Base-by-base conservation (phyloP, 768 basidiomycete species). In the Cyathus striatus region DNA sequence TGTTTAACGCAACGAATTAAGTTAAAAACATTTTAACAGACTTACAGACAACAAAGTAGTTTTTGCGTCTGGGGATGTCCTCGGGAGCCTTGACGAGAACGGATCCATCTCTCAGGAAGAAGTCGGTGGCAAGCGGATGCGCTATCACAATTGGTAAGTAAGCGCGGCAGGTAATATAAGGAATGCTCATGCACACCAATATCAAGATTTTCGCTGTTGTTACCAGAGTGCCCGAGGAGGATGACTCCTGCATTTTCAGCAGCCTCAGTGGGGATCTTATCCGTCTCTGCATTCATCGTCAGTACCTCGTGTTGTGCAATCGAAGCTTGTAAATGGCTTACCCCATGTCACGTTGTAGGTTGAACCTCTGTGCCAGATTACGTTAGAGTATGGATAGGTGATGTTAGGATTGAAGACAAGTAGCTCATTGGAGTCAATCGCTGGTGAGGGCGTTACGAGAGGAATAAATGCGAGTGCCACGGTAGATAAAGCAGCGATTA, bases 131-230 rank as follows among this genome's bases (percentile, higher is more conserved):
- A 16, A 64, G 52, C 14, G 62, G 61, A 33, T 55, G 49, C 20
- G 17, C 62, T 64, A 34, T n/a, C 22, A 38, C 38, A n/a, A 20
- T n/a, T 14, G 18, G 6, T 18, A 6, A 22, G 9, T 32, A 47
- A 23, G 36, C 20, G 17, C 2, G 13, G 13, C 13, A n/a, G 16
- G 18, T 26, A 6, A 14, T 20, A 5, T 12, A 26, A 24, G 18
- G 20, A 23, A 13, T 14, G 12, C 17, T 23, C 18, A 24, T n/a
- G 59, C 75, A 42, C 43, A 76, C 78, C 5, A 20, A 61, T 57
- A 41, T 79, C 64, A 51, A 79, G 53, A 49, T 79, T 66, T 48
- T 80, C 77, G 41, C 68, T 74, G 24, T 54, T 40, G 36, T 51
- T 49, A 10, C 46, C 40, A 5, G 45, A 16, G 46, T 56, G 58